These are phyloP conservation scores for Acacia confusa DNA, from an alignment of 306 rosid genomes.

Conservation along the genomic window DNA sequence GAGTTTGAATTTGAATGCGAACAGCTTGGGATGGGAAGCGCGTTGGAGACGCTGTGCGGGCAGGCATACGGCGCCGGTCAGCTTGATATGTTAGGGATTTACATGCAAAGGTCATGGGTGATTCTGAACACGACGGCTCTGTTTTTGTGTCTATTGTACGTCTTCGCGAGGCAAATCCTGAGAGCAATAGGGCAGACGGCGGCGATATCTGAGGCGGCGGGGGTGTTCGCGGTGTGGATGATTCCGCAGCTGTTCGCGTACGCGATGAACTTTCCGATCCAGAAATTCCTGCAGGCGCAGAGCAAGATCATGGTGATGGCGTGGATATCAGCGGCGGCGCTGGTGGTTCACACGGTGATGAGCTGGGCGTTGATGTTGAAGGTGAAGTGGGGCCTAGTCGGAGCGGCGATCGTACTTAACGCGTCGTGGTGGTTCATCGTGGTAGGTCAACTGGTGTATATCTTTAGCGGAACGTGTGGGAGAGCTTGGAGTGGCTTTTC, in stretches of 20 bases:
- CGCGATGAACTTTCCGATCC: constrained; percentile 68
- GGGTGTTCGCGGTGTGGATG: constrained; percentile 73
- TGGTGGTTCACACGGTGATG: constrained; percentile 59
- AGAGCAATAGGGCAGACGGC: constrained; percentile 62
- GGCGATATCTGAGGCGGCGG: constrained; percentile 71
- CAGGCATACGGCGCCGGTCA: constrained; percentile 88
- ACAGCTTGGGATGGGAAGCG: constrained; percentile 95
- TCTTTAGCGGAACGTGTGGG: constrained; percentile 59
- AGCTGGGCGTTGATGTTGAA: constrained; percentile 78
- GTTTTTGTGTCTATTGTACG: constrained; percentile 43
- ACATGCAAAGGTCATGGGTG: constrained; percentile 92
- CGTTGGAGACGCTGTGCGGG: constrained; percentile 87
- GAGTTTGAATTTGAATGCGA: background rate
- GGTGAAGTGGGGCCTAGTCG: constrained; percentile 66
- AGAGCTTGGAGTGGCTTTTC: constrained; percentile 86
- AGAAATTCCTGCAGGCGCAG: constrained; percentile 81
- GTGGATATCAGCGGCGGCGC: constrained; percentile 52
- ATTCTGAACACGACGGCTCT: constrained; percentile 54
- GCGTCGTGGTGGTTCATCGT: constrained; percentile 78
- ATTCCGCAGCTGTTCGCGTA: constrained; percentile 89
- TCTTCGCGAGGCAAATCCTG: constrained; percentile 57
- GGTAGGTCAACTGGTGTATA: constrained; percentile 60
- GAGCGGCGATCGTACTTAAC: constrained; percentile 74
- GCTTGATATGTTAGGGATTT: constrained; percentile 73
- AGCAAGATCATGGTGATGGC: constrained; percentile 94